Evolutionary conservation across 2,329 filamentous ascomycete species (phyloP).

Genomic region (Neopestalotiopsis sp.): DNA sequence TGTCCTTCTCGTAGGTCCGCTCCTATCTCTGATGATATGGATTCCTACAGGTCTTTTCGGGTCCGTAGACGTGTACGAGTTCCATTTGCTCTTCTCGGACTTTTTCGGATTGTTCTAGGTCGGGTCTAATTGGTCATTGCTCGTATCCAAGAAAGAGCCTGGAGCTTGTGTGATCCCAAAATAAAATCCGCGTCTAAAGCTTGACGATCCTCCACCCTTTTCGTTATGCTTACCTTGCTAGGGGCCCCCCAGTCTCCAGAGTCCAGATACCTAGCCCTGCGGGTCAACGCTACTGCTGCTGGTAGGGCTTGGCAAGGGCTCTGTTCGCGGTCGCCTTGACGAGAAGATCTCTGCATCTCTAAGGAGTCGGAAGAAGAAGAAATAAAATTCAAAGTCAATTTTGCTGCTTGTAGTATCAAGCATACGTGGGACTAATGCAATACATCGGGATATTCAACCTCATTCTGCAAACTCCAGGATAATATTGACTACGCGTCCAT

Average conservation of each 20-base stretch:
- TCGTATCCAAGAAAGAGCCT: not conserved
- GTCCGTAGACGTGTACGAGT: not conserved
- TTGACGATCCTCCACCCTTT: not conserved
- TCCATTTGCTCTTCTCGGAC: not conserved
- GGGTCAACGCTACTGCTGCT: not conserved
- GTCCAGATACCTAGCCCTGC: not conserved
- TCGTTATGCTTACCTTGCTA: not conserved
- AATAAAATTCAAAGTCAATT: too few species aligned
- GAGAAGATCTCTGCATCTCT: not conserved
- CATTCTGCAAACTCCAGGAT: not conserved
- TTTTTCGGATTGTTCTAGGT: not conserved
- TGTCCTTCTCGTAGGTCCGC: not conserved
- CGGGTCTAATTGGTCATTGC: not conserved
- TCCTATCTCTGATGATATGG: not conserved
- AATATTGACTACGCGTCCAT: slow-evolving; percentile 10
- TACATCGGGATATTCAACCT: not conserved
- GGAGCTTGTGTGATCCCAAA: not conserved
- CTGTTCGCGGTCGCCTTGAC: not conserved
- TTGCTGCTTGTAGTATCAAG: not conserved
- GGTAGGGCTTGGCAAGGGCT: not conserved
- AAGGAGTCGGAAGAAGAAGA: not conserved
- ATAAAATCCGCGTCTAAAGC: not conserved
- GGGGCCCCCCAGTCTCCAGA: too few species aligned
- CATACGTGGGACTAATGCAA: not conserved
- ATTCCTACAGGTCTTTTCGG: not conserved